phyloP scores from a whole-genome alignment of 2,329 filamentous ascomycete genomes.

The Curvularia eragrostidis region DNA sequence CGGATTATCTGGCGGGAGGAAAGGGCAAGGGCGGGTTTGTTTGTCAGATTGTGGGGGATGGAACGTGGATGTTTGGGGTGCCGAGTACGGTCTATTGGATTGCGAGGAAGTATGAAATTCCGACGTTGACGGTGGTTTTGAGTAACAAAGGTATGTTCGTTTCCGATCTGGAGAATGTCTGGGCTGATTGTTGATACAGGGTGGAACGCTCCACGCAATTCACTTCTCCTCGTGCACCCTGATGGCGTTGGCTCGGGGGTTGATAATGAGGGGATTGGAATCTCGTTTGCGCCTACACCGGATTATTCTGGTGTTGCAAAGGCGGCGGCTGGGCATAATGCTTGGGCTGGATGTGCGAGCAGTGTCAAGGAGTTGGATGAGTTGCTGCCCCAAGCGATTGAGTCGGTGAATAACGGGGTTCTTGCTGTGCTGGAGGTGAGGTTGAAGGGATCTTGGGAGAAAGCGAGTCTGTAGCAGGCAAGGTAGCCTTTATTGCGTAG shows the following conservation, averaged over 20 bases:
- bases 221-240: conserved; percentile 70
- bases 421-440: conserved; percentile 69
- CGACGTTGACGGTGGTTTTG: conserved; percentile 69
- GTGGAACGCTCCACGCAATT: conserved; percentile 70
- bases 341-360: conserved; percentile 66
- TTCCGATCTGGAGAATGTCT: neutral
- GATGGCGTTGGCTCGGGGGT: conserved; percentile 67
- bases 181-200: neutral
- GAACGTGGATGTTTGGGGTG: conserved; percentile 70
- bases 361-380: conserved; percentile 63
- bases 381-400: conserved; percentile 64
- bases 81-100: conserved; percentile 74
- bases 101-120: conserved; percentile 68
- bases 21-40: conserved; percentile 52
- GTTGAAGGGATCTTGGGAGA: conserved; percentile 58
- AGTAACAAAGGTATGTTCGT: conserved; percentile 66
- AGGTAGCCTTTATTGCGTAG: conserved; percentile 11
- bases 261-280: conserved; percentile 69
- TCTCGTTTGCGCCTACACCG: conserved; percentile 69
- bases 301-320: conserved; percentile 73
- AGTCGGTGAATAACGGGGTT: conserved; percentile 62
- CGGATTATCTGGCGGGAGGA: conserved; percentile 48
- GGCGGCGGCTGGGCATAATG: conserved; percentile 66
- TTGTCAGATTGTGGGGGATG: conserved; percentile 67
- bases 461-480: conserved; percentile 58